Evolutionary conservation across 2,329 filamentous ascomycete genomes (phyloP).

Genomic region (Bipolaris gigantea): DNA sequence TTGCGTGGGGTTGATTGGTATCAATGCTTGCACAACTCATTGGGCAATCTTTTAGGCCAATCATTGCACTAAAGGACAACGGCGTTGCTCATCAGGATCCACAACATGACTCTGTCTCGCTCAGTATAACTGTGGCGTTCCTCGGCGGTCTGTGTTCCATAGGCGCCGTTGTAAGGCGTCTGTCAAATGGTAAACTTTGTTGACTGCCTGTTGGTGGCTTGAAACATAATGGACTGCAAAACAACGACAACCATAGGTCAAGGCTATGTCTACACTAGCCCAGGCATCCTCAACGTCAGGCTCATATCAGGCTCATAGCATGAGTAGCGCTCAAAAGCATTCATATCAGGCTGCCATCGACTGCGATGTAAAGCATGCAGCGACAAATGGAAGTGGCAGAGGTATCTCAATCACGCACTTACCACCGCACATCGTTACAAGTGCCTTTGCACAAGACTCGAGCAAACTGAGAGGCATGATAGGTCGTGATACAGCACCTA

Average conservation of each 20-base stretch:
- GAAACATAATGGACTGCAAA: constrained; percentile 4
- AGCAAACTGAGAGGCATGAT: constrained; percentile 1
- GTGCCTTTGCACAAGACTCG: constrained; percentile 10
- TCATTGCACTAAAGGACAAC: constrained; percentile 8
- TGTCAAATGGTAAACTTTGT: constrained; percentile 15
- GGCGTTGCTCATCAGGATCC: not conserved
- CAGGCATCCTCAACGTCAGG: not conserved
- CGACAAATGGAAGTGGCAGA: constrained; percentile 4
- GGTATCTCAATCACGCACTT: constrained; percentile 17
- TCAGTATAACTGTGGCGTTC: constrained; percentile 24
- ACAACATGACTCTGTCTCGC: constrained; percentile 4
- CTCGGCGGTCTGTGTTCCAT: constrained; percentile 12
- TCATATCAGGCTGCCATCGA: not conserved
- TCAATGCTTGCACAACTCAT: not conserved
- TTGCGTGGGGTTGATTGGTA: constrained; percentile 2
- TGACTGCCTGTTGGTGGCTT: constrained; percentile 5
- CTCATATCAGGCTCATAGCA: not conserved
- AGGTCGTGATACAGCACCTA: constrained; percentile 4
- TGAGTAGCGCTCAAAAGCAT: not conserved
- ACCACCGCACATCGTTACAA: constrained; percentile 16
- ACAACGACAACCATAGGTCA: not conserved
- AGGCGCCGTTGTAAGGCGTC: constrained; percentile 15
- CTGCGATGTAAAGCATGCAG: not conserved
- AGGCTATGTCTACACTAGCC: not conserved
- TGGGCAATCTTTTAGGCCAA: constrained; percentile 6